Percentiles rank a stretch among this genome's conserved stretches.
These are phyloP conservation scores for Berkeleyomyces basicola DNA, from an alignment of 2,329 filamentous ascomycete species.

Conservation along the genomic window DNA sequence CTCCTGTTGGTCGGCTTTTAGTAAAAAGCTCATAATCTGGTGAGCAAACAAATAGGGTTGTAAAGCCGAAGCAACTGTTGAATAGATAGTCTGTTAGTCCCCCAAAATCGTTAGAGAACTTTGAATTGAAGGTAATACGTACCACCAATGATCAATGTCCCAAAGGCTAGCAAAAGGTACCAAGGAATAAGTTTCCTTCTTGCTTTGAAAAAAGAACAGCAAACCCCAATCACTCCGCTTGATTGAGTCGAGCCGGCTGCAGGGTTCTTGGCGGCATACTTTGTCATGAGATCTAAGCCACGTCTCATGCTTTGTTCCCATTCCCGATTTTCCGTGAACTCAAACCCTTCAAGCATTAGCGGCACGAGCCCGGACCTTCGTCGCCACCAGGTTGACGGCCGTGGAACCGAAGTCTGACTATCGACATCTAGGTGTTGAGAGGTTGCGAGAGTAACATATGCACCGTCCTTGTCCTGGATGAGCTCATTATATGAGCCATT, in stretches of 20 bases:
- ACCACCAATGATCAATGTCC: conserved; percentile 13
- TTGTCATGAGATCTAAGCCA: conserved; percentile 8
- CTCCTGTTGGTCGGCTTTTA: background rate
- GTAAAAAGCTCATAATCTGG: conserved; percentile 12
- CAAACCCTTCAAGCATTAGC: conserved; percentile 7
- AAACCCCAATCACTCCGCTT: conserved; percentile 9
- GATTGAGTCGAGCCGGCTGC: background rate
- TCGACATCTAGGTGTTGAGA: conserved; percentile 18
- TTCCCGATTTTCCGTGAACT: conserved; percentile 7
- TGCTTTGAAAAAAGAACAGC: conserved; percentile 8
- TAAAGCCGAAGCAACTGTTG: conserved; percentile 7
- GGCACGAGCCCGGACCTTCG: conserved; percentile 12
- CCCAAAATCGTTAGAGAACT: background rate
- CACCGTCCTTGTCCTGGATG: conserved; percentile 23
- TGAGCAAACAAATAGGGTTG: conserved; percentile 15
- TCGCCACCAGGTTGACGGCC: conserved; percentile 10
- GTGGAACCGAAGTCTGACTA: conserved; percentile 4
- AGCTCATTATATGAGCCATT: conserved; percentile 42
- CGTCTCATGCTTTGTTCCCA: conserved; percentile 10
- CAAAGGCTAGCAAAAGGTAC: conserved; percentile 11
- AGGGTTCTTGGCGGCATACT: background rate
- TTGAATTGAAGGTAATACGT: background rate
- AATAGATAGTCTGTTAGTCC: background rate
- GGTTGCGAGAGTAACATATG: conserved; percentile 30
- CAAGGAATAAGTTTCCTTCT: conserved; percentile 13